Evolutionary conservation across 2,329 filamentous ascomycete genomes (phyloP).

Genomic region (Apiospora malaysiana): DNA sequence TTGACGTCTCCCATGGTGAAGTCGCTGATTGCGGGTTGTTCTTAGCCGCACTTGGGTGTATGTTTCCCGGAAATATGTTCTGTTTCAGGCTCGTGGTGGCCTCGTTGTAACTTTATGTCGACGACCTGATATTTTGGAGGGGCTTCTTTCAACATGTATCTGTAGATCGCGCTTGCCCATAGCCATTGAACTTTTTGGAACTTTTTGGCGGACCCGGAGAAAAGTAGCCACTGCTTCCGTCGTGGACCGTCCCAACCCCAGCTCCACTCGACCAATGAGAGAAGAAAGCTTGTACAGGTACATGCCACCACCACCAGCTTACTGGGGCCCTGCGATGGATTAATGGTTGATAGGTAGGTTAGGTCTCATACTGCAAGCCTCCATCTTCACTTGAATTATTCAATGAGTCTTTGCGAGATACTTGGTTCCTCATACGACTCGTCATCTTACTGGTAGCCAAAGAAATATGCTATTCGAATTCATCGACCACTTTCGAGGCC

Average conservation of each 20-base stretch:
- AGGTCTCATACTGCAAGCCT: not conserved
- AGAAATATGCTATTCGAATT: not conserved
- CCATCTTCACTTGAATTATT: not conserved
- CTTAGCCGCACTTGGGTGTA: not conserved
- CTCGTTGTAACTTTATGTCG: not conserved
- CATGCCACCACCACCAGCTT: not conserved
- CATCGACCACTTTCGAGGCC: not conserved
- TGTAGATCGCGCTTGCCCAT: slow-evolving; percentile 2
- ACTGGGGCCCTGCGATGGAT: not conserved
- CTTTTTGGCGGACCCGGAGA: slow-evolving; percentile 10
- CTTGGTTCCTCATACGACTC: not conserved
- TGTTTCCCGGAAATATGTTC: not conserved
- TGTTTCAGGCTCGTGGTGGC: not conserved
- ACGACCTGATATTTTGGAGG: not conserved
- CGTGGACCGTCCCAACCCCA: not conserved
- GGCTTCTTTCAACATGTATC: not conserved
- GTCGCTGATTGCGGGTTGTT: not conserved
- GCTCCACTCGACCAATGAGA: not conserved
- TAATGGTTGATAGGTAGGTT: not conserved
- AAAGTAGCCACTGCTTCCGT: slow-evolving; percentile 6
- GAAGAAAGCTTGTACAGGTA: not conserved
- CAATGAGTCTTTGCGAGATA: not conserved
- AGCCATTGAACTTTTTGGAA: slow-evolving; percentile 8
- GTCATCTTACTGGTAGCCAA: not conserved
- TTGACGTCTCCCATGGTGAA: slow-evolving; percentile 35